phyloP scores from a whole-genome alignment of 352 stramenopile genomes.

The Peronospora belbahrii region DNA sequence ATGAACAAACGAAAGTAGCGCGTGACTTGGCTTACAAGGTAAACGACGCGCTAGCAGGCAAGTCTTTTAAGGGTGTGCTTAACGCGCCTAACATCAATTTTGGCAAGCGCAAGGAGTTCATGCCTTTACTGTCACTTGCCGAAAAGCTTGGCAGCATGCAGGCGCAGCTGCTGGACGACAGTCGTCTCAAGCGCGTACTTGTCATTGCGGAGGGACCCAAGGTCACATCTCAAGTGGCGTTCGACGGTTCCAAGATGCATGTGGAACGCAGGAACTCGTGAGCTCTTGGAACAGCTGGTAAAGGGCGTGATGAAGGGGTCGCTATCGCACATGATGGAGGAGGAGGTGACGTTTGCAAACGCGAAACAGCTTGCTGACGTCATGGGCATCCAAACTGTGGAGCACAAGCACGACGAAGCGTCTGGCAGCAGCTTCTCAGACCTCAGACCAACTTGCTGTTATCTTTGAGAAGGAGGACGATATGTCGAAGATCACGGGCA shows the following conservation, averaged over 20 bases:
- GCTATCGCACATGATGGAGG: constrained; percentile 85
- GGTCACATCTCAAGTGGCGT: constrained; percentile 77
- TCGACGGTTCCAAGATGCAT: too few species aligned
- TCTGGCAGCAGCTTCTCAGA: constrained; percentile 66
- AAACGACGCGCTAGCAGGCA: constrained; percentile 86
- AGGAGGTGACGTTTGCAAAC: constrained; percentile 89
- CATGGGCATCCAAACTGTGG: constrained; percentile 85
- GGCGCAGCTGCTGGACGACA: constrained; percentile 74
- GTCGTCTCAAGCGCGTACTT: constrained; percentile 55
- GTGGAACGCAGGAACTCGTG: too few species aligned
- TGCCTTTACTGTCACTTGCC: constrained; percentile 83
- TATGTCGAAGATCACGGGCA: constrained; percentile 78
- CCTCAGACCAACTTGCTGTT: constrained; percentile 90
- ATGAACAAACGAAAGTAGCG: constrained; percentile 91
- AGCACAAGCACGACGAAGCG: constrained; percentile 85
- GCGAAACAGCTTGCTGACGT: constrained; percentile 77
- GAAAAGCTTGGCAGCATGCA: constrained; percentile 89
- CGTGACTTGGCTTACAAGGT: constrained; percentile 88
- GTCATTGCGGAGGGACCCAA: constrained; percentile 73
- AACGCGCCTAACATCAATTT: constrained; percentile 94
- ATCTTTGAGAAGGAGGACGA: constrained; percentile 87
- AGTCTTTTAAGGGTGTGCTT: constrained; percentile 89
- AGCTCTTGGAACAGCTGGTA: constrained; percentile 79
- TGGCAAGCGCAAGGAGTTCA: constrained; percentile 59
- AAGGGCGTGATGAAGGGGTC: constrained; percentile 88